A percentile compares a stretch with the other conserved stretches of the same genome.
phyloP scores from a whole-genome alignment of 306 rosid species.

The Dryas alaskensis region DNA sequence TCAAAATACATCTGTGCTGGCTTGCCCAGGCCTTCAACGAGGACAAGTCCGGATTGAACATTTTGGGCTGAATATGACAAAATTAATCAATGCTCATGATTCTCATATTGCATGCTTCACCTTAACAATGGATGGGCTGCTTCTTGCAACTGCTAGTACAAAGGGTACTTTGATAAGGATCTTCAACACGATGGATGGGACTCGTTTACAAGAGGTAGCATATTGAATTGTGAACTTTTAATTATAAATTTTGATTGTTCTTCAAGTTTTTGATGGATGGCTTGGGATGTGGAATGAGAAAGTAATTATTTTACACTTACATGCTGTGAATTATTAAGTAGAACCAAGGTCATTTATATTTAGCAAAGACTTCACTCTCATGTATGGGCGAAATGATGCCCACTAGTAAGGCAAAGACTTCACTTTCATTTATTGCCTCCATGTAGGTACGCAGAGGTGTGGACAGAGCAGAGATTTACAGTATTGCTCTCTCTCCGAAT shows the following conservation, averaged over 20 bases:
- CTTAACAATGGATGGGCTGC: constrained; percentile 87
- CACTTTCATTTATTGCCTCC: constrained; percentile 1
- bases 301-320: not conserved
- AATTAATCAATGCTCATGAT: constrained; percentile 75
- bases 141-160: constrained; percentile 92
- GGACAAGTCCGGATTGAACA: constrained; percentile 90
- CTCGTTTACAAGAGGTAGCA: constrained; percentile 82
- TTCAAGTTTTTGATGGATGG: constrained; percentile 18
- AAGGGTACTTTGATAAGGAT: constrained; percentile 94
- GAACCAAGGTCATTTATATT: not conserved
- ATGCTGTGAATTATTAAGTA: not conserved
- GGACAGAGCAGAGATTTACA: constrained; percentile 84
- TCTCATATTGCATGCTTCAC: constrained; percentile 78
- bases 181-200: constrained; percentile 96
- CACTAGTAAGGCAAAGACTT: not conserved
- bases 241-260: constrained; percentile 15
- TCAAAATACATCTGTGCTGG: constrained; percentile 79
- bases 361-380: too few species aligned
- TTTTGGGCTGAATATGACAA: constrained; percentile 76
- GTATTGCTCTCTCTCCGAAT: constrained; percentile 78
- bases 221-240: constrained; percentile 20
- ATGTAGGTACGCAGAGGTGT: constrained; percentile 88
- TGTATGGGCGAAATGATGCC: not conserved
- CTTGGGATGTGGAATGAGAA: not conserved
- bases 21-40: constrained; percentile 72